Evolutionary conservation across 148 eudicot genomes (phyloP), one percentile per base, ranked within the genome.

Genomic region (Arctostaphylos glauca): DNA sequence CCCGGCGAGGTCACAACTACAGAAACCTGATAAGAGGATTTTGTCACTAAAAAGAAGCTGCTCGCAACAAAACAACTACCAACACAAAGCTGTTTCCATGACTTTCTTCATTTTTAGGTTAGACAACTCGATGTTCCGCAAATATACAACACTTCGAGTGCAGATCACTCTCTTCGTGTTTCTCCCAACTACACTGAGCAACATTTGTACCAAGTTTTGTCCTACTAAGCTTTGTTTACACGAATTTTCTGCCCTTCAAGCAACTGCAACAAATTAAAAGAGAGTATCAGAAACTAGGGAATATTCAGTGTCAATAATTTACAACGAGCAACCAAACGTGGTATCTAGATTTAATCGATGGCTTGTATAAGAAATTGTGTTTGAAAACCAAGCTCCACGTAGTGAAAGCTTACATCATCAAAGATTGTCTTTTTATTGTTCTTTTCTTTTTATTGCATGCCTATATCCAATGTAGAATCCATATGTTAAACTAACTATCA

Each of bases 241-340:
- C 98, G 94, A 48, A 95, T 91, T 76, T 91, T 91, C 90, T 95
- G 98, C 62, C 98, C 98, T 89, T 94, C 98, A 78, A 95, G 88
- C 49, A 84, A 91, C 98, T 95, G 93, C 91, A 88, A 80, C 25
- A 77, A 80, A 83, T 66, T 66, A 2, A 66, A 46, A 77, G 48
- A 9, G 56, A 23, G 19, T 23, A 54, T 77, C 55, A 81, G 23
- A 50, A 10, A 44, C 15, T 52, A 5, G 81, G 81, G 16, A 70
- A 41, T 68, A 46, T 53, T 68, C 72, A 50, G 43, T 2, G 44
- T 79, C 23, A 59, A 43, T 44, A 44, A 10, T 8, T 58, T 79
- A 60, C 59, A 18, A 0, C 2, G 16, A 47, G 15, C 6, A 9
- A 18, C 13, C 23, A 59, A 4, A 1, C 3, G 6, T 31, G 44